A percentile compares a stretch with the other conserved stretches of the same genome.
These are phyloP conservation scores for Trichoderma gamsii DNA, from an alignment of 495 filamentous ascomycete genomes.

Conservation along the genomic window DNA sequence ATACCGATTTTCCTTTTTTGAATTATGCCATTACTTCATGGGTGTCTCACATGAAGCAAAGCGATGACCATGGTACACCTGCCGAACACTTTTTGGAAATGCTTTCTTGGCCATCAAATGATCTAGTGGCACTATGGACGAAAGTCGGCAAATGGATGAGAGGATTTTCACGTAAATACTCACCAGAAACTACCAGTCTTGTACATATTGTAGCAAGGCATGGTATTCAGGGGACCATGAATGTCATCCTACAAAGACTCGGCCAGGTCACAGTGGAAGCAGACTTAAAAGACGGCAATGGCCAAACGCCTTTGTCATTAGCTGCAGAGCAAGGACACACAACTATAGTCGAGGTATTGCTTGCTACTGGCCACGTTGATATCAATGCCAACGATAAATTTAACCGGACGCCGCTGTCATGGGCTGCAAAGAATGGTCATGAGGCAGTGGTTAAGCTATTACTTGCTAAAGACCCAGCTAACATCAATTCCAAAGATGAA, in stretches of 20 bases:
- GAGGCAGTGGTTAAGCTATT: background rate
- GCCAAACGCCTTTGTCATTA: background rate
- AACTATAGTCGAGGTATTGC: background rate
- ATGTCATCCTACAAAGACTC: background rate
- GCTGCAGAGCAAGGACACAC: background rate
- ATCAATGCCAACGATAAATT: background rate
- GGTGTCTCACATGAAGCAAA: slow-evolving; percentile 16
- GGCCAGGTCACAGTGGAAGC: background rate
- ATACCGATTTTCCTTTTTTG: slow-evolving; percentile 18
- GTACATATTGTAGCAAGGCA: slow-evolving; percentile 17
- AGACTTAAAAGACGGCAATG: background rate
- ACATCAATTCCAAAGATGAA: background rate
- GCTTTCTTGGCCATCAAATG: slow-evolving; percentile 16
- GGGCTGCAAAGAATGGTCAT: background rate
- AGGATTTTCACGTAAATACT: background rate
- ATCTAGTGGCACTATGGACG: slow-evolving; percentile 15
- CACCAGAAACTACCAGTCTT: background rate
- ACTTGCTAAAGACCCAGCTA: background rate
- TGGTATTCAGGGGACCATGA: background rate
- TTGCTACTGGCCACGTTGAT: background rate
- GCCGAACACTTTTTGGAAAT: slow-evolving; percentile 18
- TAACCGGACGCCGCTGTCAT: background rate
- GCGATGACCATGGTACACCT: slow-evolving; percentile 16
- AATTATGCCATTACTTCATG: slow-evolving; percentile 18
- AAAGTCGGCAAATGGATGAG: background rate